These are phyloP conservation scores for Rhododendron ovatum DNA, from an alignment of 148 eudicot genomes.

Conservation along the genomic window DNA sequence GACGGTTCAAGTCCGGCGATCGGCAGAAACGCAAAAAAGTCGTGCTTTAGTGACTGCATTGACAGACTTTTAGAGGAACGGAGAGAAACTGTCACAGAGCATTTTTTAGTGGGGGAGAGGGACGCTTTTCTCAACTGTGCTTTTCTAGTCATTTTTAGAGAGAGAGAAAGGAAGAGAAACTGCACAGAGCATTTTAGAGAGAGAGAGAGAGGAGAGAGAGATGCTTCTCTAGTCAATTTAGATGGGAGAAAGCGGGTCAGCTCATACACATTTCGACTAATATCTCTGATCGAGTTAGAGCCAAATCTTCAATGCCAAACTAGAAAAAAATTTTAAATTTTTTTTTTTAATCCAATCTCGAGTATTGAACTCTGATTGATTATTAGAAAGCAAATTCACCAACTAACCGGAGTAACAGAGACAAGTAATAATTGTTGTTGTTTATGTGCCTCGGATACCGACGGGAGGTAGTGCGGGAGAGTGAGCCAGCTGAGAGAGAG, in stretches of 20 bases:
- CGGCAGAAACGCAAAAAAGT: neutral
- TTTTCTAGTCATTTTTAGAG: no score
- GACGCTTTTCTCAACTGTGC: no score
- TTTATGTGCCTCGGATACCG: neutral
- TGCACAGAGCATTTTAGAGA: neutral
- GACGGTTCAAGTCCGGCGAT: neutral
- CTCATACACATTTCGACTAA: no score
- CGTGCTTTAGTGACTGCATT: constrained; percentile 8
- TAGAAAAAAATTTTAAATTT: no score
- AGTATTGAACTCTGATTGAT: no score
- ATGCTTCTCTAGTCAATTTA: neutral
- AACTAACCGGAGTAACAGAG: neutral
- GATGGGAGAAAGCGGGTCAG: neutral
- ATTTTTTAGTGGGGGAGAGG: no score
- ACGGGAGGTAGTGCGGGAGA: neutral
- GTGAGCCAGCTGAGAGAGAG: neutral
- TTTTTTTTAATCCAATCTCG: no score
- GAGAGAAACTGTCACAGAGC: neutral
- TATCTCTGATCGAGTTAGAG: rapidly evolving
- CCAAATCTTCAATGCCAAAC: no score
- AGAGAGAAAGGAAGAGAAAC: no score
- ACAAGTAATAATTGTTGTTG: neutral
- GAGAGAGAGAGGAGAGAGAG: neutral
- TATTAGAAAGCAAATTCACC: no score
- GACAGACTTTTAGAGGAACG: constrained; percentile 10